Evolutionary conservation across 176 grass and related monocot genomes (phyloP), one percentile per base, ranked within the genome.

Genomic region (Oryza coarctata): DNA sequence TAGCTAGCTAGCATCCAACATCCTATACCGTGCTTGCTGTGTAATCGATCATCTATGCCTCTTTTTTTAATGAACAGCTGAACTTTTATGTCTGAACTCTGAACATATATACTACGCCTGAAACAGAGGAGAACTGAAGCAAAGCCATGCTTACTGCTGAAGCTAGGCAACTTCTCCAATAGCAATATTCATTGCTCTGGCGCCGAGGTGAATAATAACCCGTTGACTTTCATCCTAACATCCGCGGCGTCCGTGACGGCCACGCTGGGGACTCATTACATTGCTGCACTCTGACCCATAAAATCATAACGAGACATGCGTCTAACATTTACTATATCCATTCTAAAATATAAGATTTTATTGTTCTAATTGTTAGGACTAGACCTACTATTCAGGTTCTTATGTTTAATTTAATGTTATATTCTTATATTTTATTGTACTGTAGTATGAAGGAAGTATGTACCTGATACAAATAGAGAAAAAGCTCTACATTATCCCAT

Each of bases 91-190:
- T n/a, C n/a, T 55, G 6, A 8, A 55, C 13, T 55, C 55, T 60
- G 55, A 60, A 60, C 55, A 60, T 23, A 22, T 29, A 12, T 11
- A n/a, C 70, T 58, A 27, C n/a, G 49, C 18, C 32, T 30, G 55
- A 73, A 49, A 55, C 8, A 18, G 27, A 25, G 68, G 22, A 47
- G 61, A 12, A 14, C 9, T 55, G 27, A 67, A 33, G n/a, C 38
- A 64, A 78, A 71, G 73, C 65, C 65, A 71, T 44, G 66, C 67
- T 71, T 71, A 13, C 0, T 84, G 43, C 50, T 68, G 8, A 84
- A 76, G 64, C 12, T 17, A 84, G 30, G 32, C 6, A 15, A 7
- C 29, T 5, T 27, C 55, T 13, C 36, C 7, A 11, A 64, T 73
- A 34, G 14, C 30, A 34, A 12, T 6, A 34, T 31, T 65, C 41